Percentiles rank a stretch among this genome's conserved stretches.
Conservation (phyloP, 148 eudicot genomes). For the Nepenthes mirabilis region DNA sequence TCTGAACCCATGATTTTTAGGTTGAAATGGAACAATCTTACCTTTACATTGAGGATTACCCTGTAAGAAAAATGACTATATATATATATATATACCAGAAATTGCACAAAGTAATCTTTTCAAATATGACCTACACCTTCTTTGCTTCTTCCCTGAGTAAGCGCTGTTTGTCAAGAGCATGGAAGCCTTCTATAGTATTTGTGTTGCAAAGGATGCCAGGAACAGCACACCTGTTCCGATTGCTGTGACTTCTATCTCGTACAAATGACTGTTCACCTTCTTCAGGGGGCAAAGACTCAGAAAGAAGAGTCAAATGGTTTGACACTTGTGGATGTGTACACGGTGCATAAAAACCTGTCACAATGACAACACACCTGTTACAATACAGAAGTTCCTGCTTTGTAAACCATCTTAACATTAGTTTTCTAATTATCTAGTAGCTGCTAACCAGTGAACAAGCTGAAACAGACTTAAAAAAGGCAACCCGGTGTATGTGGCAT, state of each 20-base stretch:
- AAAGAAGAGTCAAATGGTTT: conserved; percentile 62
- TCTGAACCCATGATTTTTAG: no score
- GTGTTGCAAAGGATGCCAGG: conserved; percentile 74
- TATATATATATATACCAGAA: no score
- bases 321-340: conserved; percentile 58
- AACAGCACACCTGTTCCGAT: conserved; percentile 71
- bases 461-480: no score
- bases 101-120: no score
- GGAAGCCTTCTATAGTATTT: conserved; percentile 72
- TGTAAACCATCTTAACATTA: not conserved
- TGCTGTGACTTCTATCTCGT: conserved; percentile 20
- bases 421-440: not conserved
- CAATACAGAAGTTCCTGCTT: not conserved
- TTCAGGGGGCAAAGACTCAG: conserved; percentile 82
- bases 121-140: conserved; percentile 29
- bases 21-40: no score
- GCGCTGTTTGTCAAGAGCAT: conserved; percentile 51
- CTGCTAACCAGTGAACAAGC: no score
- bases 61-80: no score
- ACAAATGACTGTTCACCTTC: conserved; percentile 24
- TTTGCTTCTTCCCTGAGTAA: conserved; percentile 63
- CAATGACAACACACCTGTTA: not conserved
- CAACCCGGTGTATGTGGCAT: no score
- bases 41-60: no score
- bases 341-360: conserved; percentile 76